Base-by-base conservation (phyloP, 805 yeast species). In the Lachancea fermentati region DNA sequence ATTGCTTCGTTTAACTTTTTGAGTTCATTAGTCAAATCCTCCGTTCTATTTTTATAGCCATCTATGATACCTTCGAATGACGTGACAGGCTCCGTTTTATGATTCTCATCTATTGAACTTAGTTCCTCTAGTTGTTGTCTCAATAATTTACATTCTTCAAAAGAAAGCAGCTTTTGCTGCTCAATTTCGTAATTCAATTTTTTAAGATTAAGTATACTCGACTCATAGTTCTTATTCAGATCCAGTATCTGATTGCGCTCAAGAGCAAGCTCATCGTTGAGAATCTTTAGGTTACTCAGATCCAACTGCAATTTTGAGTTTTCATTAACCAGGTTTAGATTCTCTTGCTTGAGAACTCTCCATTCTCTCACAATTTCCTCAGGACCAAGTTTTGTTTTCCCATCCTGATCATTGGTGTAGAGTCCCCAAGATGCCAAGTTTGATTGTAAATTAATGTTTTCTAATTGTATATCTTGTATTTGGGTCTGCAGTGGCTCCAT, bases 81-180 rank as follows among this genome's bases (percentile, higher is more conserved):
- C 44, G 33, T 32, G 5, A 38, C 32, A 8, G 39, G 41, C 17
- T 43, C 42, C 8, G 25, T 34, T 9, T 52, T 49, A 33, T 55
- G 51, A 11, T 41, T 37, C 11, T 50, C 41, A 31, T 49, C 50
- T 7, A 32, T 49, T 9, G 55, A 52, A 43, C 75, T 80, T 34
- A 75, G 54, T 22, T 69, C 70, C 39, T 77, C 72, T 37, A 82
- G 55, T 57, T 78, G 81, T 30, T 67, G 68, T 43, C 83, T 66
- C 39, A 83, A 60, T 42, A 78, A 69, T 39, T 69, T 75, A 19
- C 79, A 71, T 52, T 83, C 89, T 45, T 75, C 76, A 17, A 64
- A 51, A n/a, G 79, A 72, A 32, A 81, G 61, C 2, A 64, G 52
- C 37, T 69, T 69, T 42, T 78, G 80, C 39, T 73, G 71, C 36